Conservation (phyloP, 1,284 basidiomycete species). For the Papiliotrema flavescens region DNA sequence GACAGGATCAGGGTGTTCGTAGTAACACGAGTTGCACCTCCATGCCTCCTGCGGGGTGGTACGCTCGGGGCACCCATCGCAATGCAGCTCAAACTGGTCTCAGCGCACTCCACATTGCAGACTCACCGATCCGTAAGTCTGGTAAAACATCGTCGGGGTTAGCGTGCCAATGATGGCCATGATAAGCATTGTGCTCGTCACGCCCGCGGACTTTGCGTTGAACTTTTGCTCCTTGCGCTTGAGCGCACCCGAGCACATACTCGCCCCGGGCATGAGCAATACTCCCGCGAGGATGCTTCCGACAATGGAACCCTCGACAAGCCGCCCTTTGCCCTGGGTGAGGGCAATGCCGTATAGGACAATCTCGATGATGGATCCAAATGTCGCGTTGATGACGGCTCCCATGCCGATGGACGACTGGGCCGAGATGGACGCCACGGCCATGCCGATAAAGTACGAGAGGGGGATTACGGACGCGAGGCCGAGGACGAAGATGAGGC, state of each 20-base stretch:
- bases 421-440: constrained; percentile 95
- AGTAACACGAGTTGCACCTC: constrained; percentile 89
- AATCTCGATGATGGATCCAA: constrained; percentile 97
- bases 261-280: constrained; percentile 91
- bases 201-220: constrained; percentile 96
- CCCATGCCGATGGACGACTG: constrained; percentile 99
- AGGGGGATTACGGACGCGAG: constrained; percentile 92
- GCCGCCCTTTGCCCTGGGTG: constrained; percentile 79
- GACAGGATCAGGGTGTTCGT: constrained; percentile 88
- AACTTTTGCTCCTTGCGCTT: constrained; percentile 93
- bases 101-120: not conserved
- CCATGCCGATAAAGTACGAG: constrained; percentile 99
- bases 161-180: constrained; percentile 99
- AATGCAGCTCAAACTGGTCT: constrained; percentile 82
- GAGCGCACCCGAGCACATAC: constrained; percentile 93
- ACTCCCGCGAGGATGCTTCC: constrained; percentile 93
- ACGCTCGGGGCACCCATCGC: constrained; percentile 73
- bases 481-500: constrained; percentile 78
- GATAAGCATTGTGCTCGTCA: constrained; percentile 99
- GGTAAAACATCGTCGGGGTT: constrained; percentile 95
- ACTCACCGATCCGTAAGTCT: constrained; percentile 94
- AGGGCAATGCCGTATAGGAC: constrained; percentile 89
- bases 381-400: constrained; percentile 98
- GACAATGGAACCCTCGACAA: constrained; percentile 96
- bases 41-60: constrained; percentile 57